Evolutionary conservation across 805 yeast genomes (phyloP), one percentile per base, ranked within the genome.

Genomic region (Candida orba): DNA sequence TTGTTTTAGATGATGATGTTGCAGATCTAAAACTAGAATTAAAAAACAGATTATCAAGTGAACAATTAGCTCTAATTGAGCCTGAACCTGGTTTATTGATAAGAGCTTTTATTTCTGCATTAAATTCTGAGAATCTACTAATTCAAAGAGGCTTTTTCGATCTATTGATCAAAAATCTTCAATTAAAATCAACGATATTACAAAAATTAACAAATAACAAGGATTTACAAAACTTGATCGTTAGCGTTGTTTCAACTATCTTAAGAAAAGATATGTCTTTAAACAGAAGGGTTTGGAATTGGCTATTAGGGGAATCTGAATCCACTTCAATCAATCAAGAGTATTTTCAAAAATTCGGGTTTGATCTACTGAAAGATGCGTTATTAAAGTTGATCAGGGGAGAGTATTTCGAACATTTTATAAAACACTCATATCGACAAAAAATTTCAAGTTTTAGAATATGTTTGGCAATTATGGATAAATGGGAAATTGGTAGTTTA

Each of bases 61-160:
- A 75, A 36, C 85, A 89, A 1, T 67, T 63, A 41, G 73, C 81
- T 8, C 73, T 90, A 36, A 68, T 86, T 1, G 60, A 72, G 0
- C 95, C 95, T 0, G 95, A 85, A 45, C 77, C 95, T 0, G 96
- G 96, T 0, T 64, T 90, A 13, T 58, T 91, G 36, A 64, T 87
- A 0, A 69, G 95, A 24, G 87, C 95, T 0, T 75, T 93, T 48
- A 75, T 82, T 13, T 65, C 75, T 22, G 85, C 95, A 2, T 67
- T 93, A 13, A 69, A 70, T 30, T 75, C 73, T 44, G 87, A 83
- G 35, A 79, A 81, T 36, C 60, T 86, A 2, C 75, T 89, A 14
- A 84, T 90, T 5, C 90, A 84, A 57, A 71, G 98, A 50, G 97
- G 98, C 0, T 87, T 85, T 51, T 77, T 93, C 52, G 98, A 93